Base-by-base conservation (phyloP, 1,284 basidiomycete genomes). In the Stygiomarasmius scandens region DNA sequence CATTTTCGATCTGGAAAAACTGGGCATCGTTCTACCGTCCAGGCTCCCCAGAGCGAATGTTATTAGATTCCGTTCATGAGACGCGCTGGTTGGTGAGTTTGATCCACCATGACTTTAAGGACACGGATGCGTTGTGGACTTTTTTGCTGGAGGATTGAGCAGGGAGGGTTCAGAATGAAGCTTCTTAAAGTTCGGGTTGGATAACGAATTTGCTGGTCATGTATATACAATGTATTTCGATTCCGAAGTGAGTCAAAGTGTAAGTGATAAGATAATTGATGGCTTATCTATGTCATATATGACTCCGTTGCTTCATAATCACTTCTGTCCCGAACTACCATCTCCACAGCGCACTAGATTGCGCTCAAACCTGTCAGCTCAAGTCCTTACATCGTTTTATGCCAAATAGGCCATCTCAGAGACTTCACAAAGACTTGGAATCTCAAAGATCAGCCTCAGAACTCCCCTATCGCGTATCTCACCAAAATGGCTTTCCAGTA, bases 1-100 rank as follows among this genome's bases (percentile, higher is more conserved):
- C 95, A 0, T 99, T 98, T 69, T 90, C 88, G 8, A 96, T 97
- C 62, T 99, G 96, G 96, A 81, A 84, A 2, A 92, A 96, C 64
- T 99, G 97, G 96, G 89, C 93, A 19, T 83, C 89, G 23, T 87
- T 93, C 60, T 98, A 95, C 69, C 84, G 90, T 1, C 88, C 90
- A 1, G 77, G 73, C 8, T 95, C 95, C 0, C 74, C 81, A 6
- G 89, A 95, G 56, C 82, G 94, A 52, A 76, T 77, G 53, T 69
- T 96, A 22, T 77, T 99, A 23, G 89, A 96, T 55, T 64, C 73
- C 6, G 82, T 98, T 27, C 78, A 85, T 52, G 79, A 89, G 54
- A 79, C 85, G 54, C 82, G 92, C 57, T 99, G 96, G 96, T 78
- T 99, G 54, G 88, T 99, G 61, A 97, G 89, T 71, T 79, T 99